Evolutionary conservation across 441 rosid genomes (phyloP).

Genomic region (Geranium incanum): DNA sequence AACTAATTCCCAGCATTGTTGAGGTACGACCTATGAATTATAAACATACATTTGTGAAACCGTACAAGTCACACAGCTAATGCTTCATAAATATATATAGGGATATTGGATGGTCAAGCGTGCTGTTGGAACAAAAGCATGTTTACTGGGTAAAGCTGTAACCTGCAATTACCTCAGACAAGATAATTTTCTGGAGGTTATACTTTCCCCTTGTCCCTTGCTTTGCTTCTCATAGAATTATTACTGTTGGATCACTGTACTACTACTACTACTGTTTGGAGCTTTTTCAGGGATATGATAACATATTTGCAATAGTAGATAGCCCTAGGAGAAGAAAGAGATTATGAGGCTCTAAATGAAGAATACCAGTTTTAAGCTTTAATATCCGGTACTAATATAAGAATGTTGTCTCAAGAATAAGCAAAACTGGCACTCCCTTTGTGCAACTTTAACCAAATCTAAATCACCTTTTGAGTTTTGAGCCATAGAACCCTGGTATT

Average conservation of each 20-base stretch:
- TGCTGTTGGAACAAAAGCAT: constrained; percentile 90
- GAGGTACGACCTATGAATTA: constrained; percentile 34
- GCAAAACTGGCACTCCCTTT: not conserved
- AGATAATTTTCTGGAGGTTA: constrained; percentile 90
- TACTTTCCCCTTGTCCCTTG: not conserved
- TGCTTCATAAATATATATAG: constrained; percentile 30
- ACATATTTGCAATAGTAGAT: too few species aligned
- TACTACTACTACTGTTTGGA: not conserved
- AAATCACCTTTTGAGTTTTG: not conserved
- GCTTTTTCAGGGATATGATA: too few species aligned
- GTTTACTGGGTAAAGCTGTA: constrained; percentile 92
- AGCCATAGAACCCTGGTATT: not conserved
- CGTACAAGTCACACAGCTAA: not conserved
- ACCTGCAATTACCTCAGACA: constrained; percentile 87
- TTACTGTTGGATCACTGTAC: not conserved
- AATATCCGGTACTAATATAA: not conserved
- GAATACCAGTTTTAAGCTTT: not conserved
- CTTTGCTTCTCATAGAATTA: not conserved
- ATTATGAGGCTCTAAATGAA: not conserved
- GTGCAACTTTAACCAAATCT: not conserved
- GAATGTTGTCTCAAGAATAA: not conserved
- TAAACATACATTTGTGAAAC: not conserved
- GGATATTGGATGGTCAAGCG: constrained; percentile 98
- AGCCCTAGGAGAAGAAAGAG: too few species aligned
- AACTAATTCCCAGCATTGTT: constrained; percentile 76